phyloP scores from a whole-genome alignment of 83 land plant species.

The Picea engelmannii region DNA sequence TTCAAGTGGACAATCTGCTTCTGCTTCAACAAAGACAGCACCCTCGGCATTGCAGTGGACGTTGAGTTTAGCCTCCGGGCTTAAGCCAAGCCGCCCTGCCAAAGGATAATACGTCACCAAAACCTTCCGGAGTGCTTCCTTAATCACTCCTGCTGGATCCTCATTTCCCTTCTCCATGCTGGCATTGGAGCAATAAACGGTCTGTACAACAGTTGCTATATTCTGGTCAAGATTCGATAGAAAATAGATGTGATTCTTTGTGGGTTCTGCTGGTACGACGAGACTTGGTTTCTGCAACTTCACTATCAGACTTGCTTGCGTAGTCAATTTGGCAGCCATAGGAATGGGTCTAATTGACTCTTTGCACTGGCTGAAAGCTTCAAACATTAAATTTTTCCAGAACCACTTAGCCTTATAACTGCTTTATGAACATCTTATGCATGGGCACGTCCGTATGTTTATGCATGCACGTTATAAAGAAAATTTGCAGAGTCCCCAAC shows the following conservation, averaged over 20 bases:
- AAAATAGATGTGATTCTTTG: conserved; percentile 64
- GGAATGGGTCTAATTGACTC: too few species aligned
- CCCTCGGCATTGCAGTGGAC: conserved; percentile 81
- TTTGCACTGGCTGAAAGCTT: too few species aligned
- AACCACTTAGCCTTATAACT: too few species aligned
- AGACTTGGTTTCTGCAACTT: too few species aligned
- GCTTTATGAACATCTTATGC: too few species aligned
- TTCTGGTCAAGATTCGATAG: conserved; percentile 71
- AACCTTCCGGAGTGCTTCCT: conserved; percentile 59
- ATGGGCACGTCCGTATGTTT: too few species aligned
- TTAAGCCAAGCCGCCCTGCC: conserved; percentile 84
- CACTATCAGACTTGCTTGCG: too few species aligned
- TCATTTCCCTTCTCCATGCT: conserved; percentile 39
- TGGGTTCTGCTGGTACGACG: too few species aligned
- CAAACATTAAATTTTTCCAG: too few species aligned
- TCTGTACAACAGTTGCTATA: conserved; percentile 45
- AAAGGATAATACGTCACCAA: conserved; percentile 79
- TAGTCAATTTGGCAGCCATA: too few species aligned
- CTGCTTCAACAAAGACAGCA: conserved; percentile 81
- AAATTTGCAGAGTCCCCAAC: too few species aligned
- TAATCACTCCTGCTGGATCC: conserved; percentile 46
- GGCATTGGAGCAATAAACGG: conserved; percentile 63
- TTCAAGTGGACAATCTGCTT: conserved; percentile 49
- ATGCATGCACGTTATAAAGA: too few species aligned
- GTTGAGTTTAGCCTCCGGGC: conserved; percentile 74